Base-by-base conservation (phyloP, 2,329 filamentous ascomycete genomes). In the Sporothrix dimorphospora region DNA sequence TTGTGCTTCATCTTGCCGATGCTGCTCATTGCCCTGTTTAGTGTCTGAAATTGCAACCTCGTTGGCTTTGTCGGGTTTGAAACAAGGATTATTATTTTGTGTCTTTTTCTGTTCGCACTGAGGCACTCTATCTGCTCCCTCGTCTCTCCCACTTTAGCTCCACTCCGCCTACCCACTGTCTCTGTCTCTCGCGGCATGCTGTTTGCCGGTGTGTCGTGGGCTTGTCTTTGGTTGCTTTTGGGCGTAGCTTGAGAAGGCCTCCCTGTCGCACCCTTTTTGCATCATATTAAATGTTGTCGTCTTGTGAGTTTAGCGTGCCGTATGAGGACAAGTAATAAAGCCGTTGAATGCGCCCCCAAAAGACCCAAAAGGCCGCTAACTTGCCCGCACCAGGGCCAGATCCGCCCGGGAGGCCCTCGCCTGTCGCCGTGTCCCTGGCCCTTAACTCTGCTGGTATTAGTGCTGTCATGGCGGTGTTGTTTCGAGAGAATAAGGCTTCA, bases 161-260 rank as follows among this genome's bases (percentile, higher is more conserved):
- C 55, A 61, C 55, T 61, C 55, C n/a, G 24, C 11, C 11, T 24
- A 34, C 40, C n/a, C n/a, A n/a, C n/a, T n/a, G n/a, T n/a, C n/a
- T n/a, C n/a, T 42, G 40, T 42, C 40, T 3, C 34, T n/a, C 30
- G n/a, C 55, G 55, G 55, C 30, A 40, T 40, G 55, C 19, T 21
- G 55, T 61, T 40, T 61, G 55, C 55, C 55, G 55, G n/a, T n/a
- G 55, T 59, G 14, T 59, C 30, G 55, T 21, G 38, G 55, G 55
- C 55, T 61, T 11, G 55, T 61, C 55, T 40, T 40, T n/a, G 7
- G 9, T 21, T 21, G n/a, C n/a, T 21, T 40, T 51, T 51, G 40
- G 55, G 6, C 55, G n/a, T n/a, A n/a, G n/a, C n/a, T n/a, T n/a
- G n/a, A n/a, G n/a, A n/a, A 61, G 55, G 55, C 55, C 55, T 40